Evolutionary conservation across 768 basidiomycete species (phyloP).

Genomic region (Cystofilobasidium bisporidii): DNA sequence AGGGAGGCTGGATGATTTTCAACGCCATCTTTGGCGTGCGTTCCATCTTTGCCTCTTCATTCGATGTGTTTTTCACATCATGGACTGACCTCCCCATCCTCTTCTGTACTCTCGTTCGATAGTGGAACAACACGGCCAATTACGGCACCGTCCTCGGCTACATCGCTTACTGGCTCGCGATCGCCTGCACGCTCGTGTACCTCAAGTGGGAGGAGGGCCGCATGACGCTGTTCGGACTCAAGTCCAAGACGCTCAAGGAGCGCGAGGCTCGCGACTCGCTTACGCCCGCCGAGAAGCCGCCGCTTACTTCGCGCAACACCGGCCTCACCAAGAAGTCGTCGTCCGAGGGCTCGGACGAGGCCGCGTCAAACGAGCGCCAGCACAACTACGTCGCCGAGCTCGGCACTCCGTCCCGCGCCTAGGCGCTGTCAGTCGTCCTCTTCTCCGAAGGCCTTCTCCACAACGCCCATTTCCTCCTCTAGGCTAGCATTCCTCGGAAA

Average conservation of each 20-base stretch:
- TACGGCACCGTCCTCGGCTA: conserved; percentile 74
- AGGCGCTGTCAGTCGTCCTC: too few relatives aligned
- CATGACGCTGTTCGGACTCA: conserved; percentile 34
- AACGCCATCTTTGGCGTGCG: conserved; percentile 49
- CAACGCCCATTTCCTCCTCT: background rate
- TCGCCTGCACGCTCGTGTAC: conserved; percentile 55
- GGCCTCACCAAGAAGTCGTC: conserved; percentile 3
- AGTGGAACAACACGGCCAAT: conserved; percentile 75
- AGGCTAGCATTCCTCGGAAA: too few relatives aligned
- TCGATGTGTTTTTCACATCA: background rate
- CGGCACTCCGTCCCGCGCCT: background rate
- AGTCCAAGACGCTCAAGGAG: conserved; percentile 31
- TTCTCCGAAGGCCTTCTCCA: background rate
- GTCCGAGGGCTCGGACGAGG: background rate
- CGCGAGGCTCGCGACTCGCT: conserved; percentile 18
- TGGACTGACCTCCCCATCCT: background rate
- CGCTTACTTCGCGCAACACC: background rate
- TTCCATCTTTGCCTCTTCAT: conserved; percentile 29
- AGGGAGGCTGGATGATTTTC: conserved; percentile 69
- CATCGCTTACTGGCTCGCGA: conserved; percentile 84
- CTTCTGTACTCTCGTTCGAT: background rate
- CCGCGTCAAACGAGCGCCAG: too few relatives aligned
- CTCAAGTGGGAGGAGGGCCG: conserved; percentile 45
- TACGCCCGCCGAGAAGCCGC: background rate
- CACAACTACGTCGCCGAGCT: background rate